Percentiles rank a stretch among this genome's conserved stretches.
phyloP scores from a whole-genome alignment of 176 grass and related monocot species.

The Eleusine coracana region DNA sequence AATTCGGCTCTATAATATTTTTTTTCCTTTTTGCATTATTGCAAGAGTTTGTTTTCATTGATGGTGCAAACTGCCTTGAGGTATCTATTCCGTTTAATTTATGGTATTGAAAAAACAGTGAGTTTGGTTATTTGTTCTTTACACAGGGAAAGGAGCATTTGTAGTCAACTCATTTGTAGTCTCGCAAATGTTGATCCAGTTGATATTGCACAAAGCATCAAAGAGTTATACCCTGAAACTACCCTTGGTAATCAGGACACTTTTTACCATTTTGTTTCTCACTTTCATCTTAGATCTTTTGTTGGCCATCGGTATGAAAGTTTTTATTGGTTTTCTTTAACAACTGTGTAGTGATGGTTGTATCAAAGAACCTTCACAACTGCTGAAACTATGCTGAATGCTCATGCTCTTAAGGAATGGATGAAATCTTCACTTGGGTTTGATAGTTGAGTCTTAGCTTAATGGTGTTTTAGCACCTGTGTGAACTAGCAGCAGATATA shows the following conservation, averaged over 20 bases:
- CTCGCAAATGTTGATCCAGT: constrained; percentile 99
- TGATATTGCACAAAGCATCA: constrained; percentile 93
- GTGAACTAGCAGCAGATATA: no score
- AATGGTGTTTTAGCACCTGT: no score
- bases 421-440: constrained; percentile 87
- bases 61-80: no score
- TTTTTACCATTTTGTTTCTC: background rate
- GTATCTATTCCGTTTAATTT: no score
- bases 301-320: constrained; percentile 16
- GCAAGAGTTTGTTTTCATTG: no score
- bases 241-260: constrained; percentile 69
- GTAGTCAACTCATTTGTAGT: constrained; percentile 35
- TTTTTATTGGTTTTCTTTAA: background rate
- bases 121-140: no score
- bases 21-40: no score
- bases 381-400: constrained; percentile 98
- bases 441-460: constrained; percentile 16
- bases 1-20: no score
- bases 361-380: constrained; percentile 99
- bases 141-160: no score
- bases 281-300: constrained; percentile 5
- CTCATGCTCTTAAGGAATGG: constrained; percentile 95
- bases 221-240: constrained; percentile 89
- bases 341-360: constrained; percentile 79
- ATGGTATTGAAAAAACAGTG: no score